phyloP scores from a whole-genome alignment of 371 early-diverging fungal genomes.

The Syncephalis fuscata region DNA sequence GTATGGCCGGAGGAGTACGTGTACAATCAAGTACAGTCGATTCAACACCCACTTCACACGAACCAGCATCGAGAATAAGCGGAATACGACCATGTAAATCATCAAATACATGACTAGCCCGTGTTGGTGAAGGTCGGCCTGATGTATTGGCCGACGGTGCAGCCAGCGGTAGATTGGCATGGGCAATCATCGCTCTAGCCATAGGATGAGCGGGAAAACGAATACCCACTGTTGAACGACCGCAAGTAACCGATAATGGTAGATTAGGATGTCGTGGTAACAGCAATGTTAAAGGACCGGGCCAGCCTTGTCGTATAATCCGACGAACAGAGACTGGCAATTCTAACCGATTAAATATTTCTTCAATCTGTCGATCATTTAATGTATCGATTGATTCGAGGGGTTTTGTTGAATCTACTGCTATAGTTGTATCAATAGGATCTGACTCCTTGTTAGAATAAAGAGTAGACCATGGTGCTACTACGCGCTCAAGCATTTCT shows the following conservation, averaged over 20 bases:
- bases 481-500: constrained; percentile 52
- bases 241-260: constrained; percentile 69
- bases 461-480: no score
- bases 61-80: constrained; percentile 85
- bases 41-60: constrained; percentile 89
- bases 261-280: constrained; percentile 55
- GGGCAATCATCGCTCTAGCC: constrained; percentile 76
- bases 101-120: constrained; percentile 76
- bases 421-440: no score
- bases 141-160: constrained; percentile 99
- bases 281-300: constrained; percentile 95
- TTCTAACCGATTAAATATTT: constrained; percentile 10
- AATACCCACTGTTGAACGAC: constrained; percentile 81
- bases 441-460: no score
- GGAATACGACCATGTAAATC: constrained; percentile 79
- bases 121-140: constrained; percentile 93
- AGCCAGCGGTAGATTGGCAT: constrained; percentile 84
- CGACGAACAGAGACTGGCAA: no score
- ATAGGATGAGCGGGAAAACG: constrained; percentile 91
- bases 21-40: constrained; percentile 89
- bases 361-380: no score
- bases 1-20: constrained; percentile 51
- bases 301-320: constrained; percentile 50
- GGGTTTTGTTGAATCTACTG: no score
- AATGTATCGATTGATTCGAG: no score